phyloP scores from a whole-genome alignment of 2,329 filamentous ascomycete species.

The Colletotrichum tabaci region DNA sequence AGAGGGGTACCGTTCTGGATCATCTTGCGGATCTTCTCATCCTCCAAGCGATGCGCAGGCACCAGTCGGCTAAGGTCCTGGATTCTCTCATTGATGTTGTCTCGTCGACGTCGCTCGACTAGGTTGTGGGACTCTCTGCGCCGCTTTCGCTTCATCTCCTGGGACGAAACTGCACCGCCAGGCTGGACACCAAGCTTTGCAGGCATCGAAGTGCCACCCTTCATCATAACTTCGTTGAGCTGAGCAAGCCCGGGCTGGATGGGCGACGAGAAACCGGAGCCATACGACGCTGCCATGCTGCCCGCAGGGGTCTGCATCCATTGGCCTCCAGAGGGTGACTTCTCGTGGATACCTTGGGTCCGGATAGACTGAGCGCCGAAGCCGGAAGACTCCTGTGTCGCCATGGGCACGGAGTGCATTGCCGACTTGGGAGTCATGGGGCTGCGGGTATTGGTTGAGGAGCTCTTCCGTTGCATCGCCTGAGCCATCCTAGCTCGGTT shows the following conservation, averaged over 20 bases:
- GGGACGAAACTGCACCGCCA: constrained; percentile 75
- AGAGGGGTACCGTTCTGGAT: constrained; percentile 92
- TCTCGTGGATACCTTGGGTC: constrained; percentile 79
- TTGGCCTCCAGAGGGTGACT: constrained; percentile 83
- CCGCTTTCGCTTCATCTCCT: constrained; percentile 93
- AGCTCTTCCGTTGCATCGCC: constrained; percentile 79
- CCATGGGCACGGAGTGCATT: constrained; percentile 80
- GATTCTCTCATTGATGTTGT: constrained; percentile 99
- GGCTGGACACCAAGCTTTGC: constrained; percentile 79
- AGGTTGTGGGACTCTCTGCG: constrained; percentile 96
- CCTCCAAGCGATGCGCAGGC: constrained; percentile 91
- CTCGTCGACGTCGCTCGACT: constrained; percentile 92
- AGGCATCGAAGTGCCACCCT: constrained; percentile 90
- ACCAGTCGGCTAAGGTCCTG: constrained; percentile 96
- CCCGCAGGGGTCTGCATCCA: constrained; percentile 88
- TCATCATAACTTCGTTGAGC: constrained; percentile 91
- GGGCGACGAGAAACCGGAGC: constrained; percentile 91
- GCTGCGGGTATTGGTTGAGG: constrained; percentile 82
- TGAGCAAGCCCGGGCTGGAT: constrained; percentile 78
- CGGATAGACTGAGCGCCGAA: constrained; percentile 86
- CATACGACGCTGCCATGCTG: constrained; percentile 87
- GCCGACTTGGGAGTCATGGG: constrained; percentile 92
- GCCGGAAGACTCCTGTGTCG: constrained; percentile 75
- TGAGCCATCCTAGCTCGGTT: constrained; percentile 72
- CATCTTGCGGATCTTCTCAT: constrained; percentile 96